Base-by-base conservation (phyloP, 2,329 filamentous ascomycete species). In the Aspergillus intermedius region DNA sequence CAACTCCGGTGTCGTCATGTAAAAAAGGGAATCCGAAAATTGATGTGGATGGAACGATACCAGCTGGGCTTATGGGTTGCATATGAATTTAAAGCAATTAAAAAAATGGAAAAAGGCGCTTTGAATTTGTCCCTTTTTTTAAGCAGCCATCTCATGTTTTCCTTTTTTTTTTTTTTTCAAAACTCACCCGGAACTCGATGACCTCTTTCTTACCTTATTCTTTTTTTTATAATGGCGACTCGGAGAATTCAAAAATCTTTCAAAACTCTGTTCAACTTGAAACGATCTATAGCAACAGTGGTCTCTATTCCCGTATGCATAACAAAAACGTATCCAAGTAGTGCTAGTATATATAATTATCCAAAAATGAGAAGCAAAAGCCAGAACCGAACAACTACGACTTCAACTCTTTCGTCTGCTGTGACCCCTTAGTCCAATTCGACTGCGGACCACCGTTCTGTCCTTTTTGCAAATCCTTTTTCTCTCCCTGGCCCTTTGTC, bases 1-100 rank as follows among this genome's bases (percentile, higher is more conserved):
- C 83, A 98, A 98, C 88, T 95, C 91, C 56, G 93, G 93, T 85
- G 93, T 98, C 72, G 93, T 98, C 75, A 98, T 98, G 93, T 98
- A 88, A 95, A 81, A 61, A 62, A 60, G 60, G 51, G 19, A 49
- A 48, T 22, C 22, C 44, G 49, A 45, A 54, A 59, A 56, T 47
- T 42, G 48, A 52, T 22, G 15, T 40, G 56, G 59, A 40, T 19
- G 44, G 40, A 47, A 44, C 15, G 44, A 48, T 51, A 48, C 46
- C 46, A 45, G 44, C 44, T 25, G 32, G 42, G 28, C 28, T 48
- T 48, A 37, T 40, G 34, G 42, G 49, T 54, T 60, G 57, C 59
- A 61, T 59, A 58, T 51, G 47, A 48, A 44, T 40, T 22, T 45
- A 44, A 37, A 45, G 21, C 35, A 49, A 39, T 40, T 40, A 45